Percentiles rank a stretch among this genome's conserved stretches.
Conservation (phyloP, 2,329 filamentous ascomycete genomes). For the Pseudogymnoascus pannorum region DNA sequence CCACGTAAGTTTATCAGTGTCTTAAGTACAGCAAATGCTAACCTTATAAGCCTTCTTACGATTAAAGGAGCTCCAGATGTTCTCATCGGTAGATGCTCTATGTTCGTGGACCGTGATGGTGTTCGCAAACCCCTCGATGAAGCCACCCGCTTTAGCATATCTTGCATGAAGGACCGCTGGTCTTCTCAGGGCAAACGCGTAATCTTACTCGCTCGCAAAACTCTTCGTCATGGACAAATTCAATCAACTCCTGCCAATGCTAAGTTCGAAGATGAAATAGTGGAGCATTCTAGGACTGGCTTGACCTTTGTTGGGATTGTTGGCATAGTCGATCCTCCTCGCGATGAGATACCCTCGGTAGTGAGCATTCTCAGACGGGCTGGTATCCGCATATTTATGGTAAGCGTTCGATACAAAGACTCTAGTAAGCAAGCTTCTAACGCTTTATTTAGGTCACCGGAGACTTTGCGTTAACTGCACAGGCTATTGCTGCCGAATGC, state of each 20-base stretch:
- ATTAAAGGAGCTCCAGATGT: slow-evolving; percentile 76
- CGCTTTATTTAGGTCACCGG: slow-evolving; percentile 51
- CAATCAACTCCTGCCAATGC: slow-evolving; percentile 36
- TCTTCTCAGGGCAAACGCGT: slow-evolving; percentile 62
- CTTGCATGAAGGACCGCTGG: slow-evolving; percentile 59
- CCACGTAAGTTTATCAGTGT: slow-evolving; percentile 20
- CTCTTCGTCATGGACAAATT: slow-evolving; percentile 37
- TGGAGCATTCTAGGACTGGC: slow-evolving; percentile 41
- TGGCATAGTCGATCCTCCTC: slow-evolving; percentile 52
- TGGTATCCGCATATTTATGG: slow-evolving; percentile 73
- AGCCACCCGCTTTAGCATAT: slow-evolving; percentile 39
- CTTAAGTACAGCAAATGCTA: slow-evolving; percentile 10
- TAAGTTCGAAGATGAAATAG: slow-evolving; percentile 50
- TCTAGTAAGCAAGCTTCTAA: slow-evolving; percentile 10
- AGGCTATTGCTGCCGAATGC: slow-evolving; percentile 64
- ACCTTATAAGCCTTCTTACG: slow-evolving; percentile 44
- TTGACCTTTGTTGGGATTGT: slow-evolving; percentile 49
- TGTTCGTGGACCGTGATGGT: slow-evolving; percentile 49
- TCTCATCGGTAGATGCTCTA: slow-evolving; percentile 55
- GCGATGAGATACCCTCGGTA: slow-evolving; percentile 52
- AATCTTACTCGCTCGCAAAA: slow-evolving; percentile 58
- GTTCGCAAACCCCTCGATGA: slow-evolving; percentile 42
- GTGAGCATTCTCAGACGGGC: slow-evolving; percentile 58
- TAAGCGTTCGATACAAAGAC: slow-evolving; percentile 22
- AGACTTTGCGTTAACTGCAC: slow-evolving; percentile 68